Evolutionary conservation across 2,329 filamentous ascomycete genomes (phyloP).

Genomic region (Cercospora sp.): DNA sequence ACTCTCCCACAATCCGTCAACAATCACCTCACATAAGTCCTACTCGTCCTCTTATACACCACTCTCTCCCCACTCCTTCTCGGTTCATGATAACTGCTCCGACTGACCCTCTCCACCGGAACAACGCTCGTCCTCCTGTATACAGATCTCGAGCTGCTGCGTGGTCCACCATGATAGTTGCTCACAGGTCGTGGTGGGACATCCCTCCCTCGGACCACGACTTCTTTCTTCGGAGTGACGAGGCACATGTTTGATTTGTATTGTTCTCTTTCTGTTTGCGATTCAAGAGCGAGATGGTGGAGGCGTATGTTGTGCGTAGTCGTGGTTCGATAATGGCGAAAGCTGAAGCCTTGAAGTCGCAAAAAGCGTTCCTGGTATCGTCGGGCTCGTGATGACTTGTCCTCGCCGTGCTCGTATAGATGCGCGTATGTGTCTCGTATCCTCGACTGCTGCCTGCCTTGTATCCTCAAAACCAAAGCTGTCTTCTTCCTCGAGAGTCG

Average conservation of each 20-base stretch:
- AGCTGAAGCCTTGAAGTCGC: too few species aligned
- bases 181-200: conserved; percentile 36
- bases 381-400: not conserved
- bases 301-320: not conserved
- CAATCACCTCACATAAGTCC: conserved; percentile 31
- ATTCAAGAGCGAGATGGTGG: not conserved
- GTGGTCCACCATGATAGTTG: conserved; percentile 35
- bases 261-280: not conserved
- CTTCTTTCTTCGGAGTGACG: conserved; percentile 30
- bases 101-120: conserved; percentile 27
- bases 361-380: not conserved
- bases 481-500: not conserved
- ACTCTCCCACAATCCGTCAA: not conserved
- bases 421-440: not conserved
- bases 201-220: conserved; percentile 26
- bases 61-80: conserved; percentile 23
- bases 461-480: not conserved
- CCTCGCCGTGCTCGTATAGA: not conserved
- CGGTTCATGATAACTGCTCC: conserved; percentile 24
- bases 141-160: conserved; percentile 18
- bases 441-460: not conserved
- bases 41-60: conserved; percentile 30
- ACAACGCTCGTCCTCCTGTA: conserved; percentile 29
- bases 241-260: conserved; percentile 32
- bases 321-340: not conserved